Evolutionary conservation across 1,284 basidiomycete genomes (phyloP).

Genomic region (Pseudozyma flocculosa): DNA sequence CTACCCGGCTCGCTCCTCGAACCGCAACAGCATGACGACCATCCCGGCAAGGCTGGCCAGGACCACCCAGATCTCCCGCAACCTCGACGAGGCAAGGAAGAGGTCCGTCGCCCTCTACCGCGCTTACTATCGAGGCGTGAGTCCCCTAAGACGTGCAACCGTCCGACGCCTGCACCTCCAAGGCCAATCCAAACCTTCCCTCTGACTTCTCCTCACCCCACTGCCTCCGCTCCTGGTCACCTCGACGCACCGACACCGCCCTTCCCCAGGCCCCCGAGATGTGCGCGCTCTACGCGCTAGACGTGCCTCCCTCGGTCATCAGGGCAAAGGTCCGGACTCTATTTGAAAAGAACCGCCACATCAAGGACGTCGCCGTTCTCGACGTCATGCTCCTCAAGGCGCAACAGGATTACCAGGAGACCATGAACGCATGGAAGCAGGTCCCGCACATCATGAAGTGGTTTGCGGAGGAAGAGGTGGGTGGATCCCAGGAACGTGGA

Average conservation of each 20-base stretch:
- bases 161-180: not conserved
- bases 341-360: slow-evolving; percentile 82
- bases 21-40: slow-evolving; percentile 74
- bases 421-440: slow-evolving; percentile 91
- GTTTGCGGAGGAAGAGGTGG: slow-evolving; percentile 60
- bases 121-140: slow-evolving; percentile 84
- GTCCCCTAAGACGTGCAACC: slow-evolving; percentile 58
- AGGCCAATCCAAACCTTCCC: too few species aligned
- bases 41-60: slow-evolving; percentile 87
- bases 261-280: slow-evolving; percentile 88
- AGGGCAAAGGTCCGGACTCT: slow-evolving; percentile 80
- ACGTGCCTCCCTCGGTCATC: slow-evolving; percentile 76
- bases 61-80: slow-evolving; percentile 62
- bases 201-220: too few species aligned
- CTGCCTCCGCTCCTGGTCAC: too few species aligned
- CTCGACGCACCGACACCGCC: not conserved
- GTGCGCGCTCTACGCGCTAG: slow-evolving; percentile 78
- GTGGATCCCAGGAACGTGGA: too few species aligned
- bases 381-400: slow-evolving; percentile 86
- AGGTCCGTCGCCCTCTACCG: slow-evolving; percentile 81
- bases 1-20: too few species aligned
- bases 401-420: slow-evolving; percentile 85
- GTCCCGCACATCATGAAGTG: slow-evolving; percentile 60
- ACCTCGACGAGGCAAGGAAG: slow-evolving; percentile 69
- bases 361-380: slow-evolving; percentile 79